Base-by-base conservation (phyloP, 2,329 filamentous ascomycete species). In the Catunica adiposa region DNA sequence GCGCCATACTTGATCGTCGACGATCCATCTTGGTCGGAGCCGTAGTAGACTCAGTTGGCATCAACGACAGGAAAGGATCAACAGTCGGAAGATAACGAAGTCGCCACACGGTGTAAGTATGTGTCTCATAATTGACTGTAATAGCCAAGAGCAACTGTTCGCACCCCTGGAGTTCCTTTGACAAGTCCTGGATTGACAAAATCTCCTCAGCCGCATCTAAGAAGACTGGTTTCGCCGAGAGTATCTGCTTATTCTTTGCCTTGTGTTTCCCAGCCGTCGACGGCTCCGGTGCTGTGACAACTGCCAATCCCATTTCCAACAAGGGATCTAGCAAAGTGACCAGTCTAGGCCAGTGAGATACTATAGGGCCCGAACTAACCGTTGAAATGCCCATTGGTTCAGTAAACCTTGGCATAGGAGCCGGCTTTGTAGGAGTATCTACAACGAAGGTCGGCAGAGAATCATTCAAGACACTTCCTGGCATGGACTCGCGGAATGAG, bases 241-340 rank as follows among this genome's bases (percentile, higher is more conserved):
- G 34, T n/a, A 22, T 44, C 40, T 34, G 29, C 29, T 44, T 44
- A n/a, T n/a, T 22, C 20, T 44, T 44, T 5, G 44, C 11, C 61
- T 56, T 17, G 56, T 59, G 34, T 52, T 64, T 66, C 17, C 54
- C 57, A 5, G 60, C 60, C 48, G 59, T 61, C 46, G 64, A 62
- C 42, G 69, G 69, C 17, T 78, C 73, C 1, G 75, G 69, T 51
- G 76, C 72, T 3, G 78, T 78, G 15, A 92, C 85, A 31, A 58
- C 50, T 17, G 96, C 80, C 46, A 95, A 71, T 1, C 89, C 90
- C 63, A 96, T 75, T 62, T 96, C 89, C 2, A 86, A 78, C 56
- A 96, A 72, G 1, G 90, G 90, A 64, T 94, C 87, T 2, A 84
- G 89, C 51, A 98, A 73, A 25, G 84, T 87, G 61, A 94, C 89